Base-by-base conservation (phyloP, 345 rosid species). In the Gossypium anomalum region DNA sequence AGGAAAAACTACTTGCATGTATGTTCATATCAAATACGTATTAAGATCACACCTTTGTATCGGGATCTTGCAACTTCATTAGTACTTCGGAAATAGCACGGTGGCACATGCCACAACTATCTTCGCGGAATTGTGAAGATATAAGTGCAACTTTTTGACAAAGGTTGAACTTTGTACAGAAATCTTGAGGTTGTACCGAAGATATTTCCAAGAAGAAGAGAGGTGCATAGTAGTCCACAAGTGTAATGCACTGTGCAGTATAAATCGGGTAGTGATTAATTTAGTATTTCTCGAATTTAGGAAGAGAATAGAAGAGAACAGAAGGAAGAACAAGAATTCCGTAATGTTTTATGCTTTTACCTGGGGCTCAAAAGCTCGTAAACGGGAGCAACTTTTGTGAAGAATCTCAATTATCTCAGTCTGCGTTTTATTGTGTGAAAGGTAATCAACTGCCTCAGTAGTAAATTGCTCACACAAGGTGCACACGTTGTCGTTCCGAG, bases 181-280 rank as follows among this genome's bases (percentile, higher is more conserved):
- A 82, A 34, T 81, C 85, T 71, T 76, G 84, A 10, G 98, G 80
- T 29, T 82, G 84, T 60, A 88, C 34, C 0, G 78, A 77, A 4
- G 89, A 86, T 79, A 92, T 27, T 85, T 92, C 89, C 53, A 77
- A 2, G 85, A 96, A 93, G 86, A 93, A 79, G 76, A 86, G 76
- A 69, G 89, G 87, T 34, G 87, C 92, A 78, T 93, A 90, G 55
- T 86, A 88, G 83, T 93, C 95, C 61, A 93, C 97, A 85, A 93
- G 79, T 19, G 87, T 84, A 45, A 81, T 47, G 85, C 99, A 96
- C 98, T 96, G 87, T 74, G 67, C 44, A 55, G 74, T 14, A 52
- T 53, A 76, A 69, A 75, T 14, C 8, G 45, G 1, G 10, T 56
- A 75, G 19, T 8, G 48, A 43, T 34, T 34, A 34, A 34, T 67